Evolutionary conservation across 2,329 filamentous ascomycete genomes (phyloP).

Genomic region (Trichoderma simmonsii): DNA sequence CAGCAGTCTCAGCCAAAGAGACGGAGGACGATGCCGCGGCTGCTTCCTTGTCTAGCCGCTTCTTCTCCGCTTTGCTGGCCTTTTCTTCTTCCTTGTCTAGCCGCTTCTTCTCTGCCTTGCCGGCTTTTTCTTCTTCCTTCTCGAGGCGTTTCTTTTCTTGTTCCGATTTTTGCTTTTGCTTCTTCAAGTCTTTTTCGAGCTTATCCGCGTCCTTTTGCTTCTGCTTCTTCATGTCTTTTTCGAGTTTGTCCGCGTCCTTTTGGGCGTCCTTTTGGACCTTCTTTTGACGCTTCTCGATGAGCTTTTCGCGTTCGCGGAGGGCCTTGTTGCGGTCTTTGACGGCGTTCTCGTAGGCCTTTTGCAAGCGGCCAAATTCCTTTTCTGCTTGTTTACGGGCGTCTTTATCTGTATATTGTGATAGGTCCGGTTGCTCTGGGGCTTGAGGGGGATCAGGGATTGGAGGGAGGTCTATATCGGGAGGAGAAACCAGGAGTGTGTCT

Average conservation of each 20-base stretch:
- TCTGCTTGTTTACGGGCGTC: conserved; percentile 65
- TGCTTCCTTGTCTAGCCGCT: conserved; percentile 30
- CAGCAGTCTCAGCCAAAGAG: conserved; percentile 19
- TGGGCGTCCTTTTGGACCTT: conserved; percentile 40
- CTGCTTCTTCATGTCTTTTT: conserved; percentile 31
- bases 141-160: conserved; percentile 30
- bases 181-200: conserved; percentile 33
- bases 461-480: conserved; percentile 33
- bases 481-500: neutral
- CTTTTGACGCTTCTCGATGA: conserved; percentile 52
- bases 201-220: conserved; percentile 40
- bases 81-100: conserved; percentile 34
- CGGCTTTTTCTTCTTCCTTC: conserved; percentile 34
- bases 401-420: conserved; percentile 59
- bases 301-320: conserved; percentile 60
- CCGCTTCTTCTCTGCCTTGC: conserved; percentile 34
- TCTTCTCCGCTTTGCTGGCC: conserved; percentile 35
- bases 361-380: conserved; percentile 60
- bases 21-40: conserved; percentile 23
- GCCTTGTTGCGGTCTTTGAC: conserved; percentile 64
- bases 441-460: conserved; percentile 50
- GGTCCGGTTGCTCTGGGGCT: conserved; percentile 47
- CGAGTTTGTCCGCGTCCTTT: conserved; percentile 41
- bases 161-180: conserved; percentile 27
- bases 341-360: conserved; percentile 64